Percentiles rank a stretch among this genome's conserved stretches.
phyloP scores from a whole-genome alignment of 371 early-diverging fungal genomes.

The Lichtheimia ramosa region DNA sequence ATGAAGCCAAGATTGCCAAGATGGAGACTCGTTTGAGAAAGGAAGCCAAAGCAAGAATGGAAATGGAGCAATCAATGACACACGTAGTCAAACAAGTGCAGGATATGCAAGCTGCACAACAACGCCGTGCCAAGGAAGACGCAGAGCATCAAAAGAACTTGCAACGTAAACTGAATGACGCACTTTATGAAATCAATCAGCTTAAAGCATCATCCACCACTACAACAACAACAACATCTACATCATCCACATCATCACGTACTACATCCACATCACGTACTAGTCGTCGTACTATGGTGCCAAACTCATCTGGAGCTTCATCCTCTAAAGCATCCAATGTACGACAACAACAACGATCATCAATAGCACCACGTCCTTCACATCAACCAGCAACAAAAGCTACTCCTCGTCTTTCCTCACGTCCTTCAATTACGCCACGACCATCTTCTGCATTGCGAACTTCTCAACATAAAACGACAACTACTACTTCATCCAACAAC shows the following conservation, averaged over 20 bases:
- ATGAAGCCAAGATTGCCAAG: constrained; percentile 35
- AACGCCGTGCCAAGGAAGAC: constrained; percentile 24
- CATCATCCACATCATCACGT: background rate
- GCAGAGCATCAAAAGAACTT: constrained; percentile 15
- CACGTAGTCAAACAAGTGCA: constrained; percentile 37
- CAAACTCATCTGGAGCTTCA: too few relatives aligned
- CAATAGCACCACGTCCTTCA: too few relatives aligned
- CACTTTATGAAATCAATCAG: constrained; percentile 19
- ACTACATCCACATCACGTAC: constrained; percentile 8
- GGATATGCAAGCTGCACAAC: constrained; percentile 27
- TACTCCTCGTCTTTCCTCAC: too few relatives aligned
- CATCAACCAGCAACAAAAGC: too few relatives aligned
- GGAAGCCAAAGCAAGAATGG: constrained; percentile 29
- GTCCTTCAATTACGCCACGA: too few relatives aligned
- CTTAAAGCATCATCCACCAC: constrained; percentile 9
- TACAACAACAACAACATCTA: background rate
- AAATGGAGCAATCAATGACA: constrained; percentile 34
- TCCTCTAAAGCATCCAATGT: too few relatives aligned
- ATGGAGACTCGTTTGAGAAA: constrained; percentile 29
- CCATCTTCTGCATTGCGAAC: too few relatives aligned
- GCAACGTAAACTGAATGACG: constrained; percentile 20
- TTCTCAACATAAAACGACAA: too few relatives aligned
- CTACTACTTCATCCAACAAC: too few relatives aligned
- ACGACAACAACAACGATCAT: too few relatives aligned
- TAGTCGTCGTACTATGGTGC: background rate